Percentiles rank a stretch among this genome's conserved stretches.
Evolutionary conservation across 495 filamentous ascomycete genomes (phyloP).

Genomic region (Rhypophila decipiens): DNA sequence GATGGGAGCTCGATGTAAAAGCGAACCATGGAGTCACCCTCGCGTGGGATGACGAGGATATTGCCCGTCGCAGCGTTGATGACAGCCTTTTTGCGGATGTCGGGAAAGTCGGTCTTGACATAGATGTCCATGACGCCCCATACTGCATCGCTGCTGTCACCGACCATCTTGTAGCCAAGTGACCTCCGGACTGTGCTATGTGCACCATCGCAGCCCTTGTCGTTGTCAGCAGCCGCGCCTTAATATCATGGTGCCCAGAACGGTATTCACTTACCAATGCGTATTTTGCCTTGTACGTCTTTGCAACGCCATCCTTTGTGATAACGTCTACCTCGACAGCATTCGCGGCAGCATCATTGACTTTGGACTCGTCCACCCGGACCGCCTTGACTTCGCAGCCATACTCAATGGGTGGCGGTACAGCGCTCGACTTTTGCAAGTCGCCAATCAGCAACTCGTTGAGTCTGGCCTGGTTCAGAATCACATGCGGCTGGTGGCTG

Average conservation of each 20-base stretch:
- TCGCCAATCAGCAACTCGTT: slow-evolving; percentile 55
- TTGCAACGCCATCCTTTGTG: slow-evolving; percentile 40
- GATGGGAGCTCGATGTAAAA: slow-evolving; percentile 56
- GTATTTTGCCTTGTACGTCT: slow-evolving; percentile 60
- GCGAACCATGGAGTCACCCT: slow-evolving; percentile 53
- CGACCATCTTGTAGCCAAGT: slow-evolving; percentile 65
- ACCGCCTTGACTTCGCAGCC: slow-evolving; percentile 51
- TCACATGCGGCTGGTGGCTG: slow-evolving; percentile 66
- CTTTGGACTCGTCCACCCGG: slow-evolving; percentile 40
- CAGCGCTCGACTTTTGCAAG: slow-evolving; percentile 35
- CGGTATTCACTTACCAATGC: slow-evolving; percentile 46
- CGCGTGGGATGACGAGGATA: slow-evolving; percentile 59
- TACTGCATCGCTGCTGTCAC: slow-evolving; percentile 62
- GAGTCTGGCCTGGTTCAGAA: slow-evolving; percentile 69
- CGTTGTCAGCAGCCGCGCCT: slow-evolving; percentile 4
- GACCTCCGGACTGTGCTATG: slow-evolving; percentile 61
- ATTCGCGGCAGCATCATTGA: slow-evolving; percentile 39
- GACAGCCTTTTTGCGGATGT: slow-evolving; percentile 55
- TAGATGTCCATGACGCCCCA: slow-evolving; percentile 80
- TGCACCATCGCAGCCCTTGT: slow-evolving; percentile 73
- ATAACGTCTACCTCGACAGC: slow-evolving; percentile 48
- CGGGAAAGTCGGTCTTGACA: slow-evolving; percentile 69
- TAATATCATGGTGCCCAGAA: not conserved
- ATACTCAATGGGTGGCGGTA: slow-evolving; percentile 51
- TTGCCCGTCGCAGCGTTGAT: slow-evolving; percentile 50